Evolutionary conservation across 305 asterid genomes (phyloP).

Genomic region (Fraxinus albicans): DNA sequence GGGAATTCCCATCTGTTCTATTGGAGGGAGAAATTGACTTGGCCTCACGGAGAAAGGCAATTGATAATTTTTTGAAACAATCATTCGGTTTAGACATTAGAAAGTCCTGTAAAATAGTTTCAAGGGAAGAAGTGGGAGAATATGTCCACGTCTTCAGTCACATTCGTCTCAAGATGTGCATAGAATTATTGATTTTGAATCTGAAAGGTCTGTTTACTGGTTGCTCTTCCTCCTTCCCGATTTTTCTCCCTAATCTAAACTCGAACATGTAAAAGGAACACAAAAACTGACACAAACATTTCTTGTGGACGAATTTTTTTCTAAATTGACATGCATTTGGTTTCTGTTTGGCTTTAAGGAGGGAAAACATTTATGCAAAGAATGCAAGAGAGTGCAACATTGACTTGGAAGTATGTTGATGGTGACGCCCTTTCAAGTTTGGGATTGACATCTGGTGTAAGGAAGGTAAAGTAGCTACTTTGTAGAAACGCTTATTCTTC

Average conservation of each 20-base stretch:
- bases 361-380: slow-evolving; percentile 31
- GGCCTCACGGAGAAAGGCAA: slow-evolving; percentile 59
- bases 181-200: slow-evolving; percentile 67
- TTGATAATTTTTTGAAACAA: slow-evolving; percentile 57
- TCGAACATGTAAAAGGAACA: neutral
- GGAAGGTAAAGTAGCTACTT: slow-evolving; percentile 60
- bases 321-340: slow-evolving; percentile 22
- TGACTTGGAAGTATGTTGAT: slow-evolving; percentile 74
- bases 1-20: slow-evolving; percentile 96
- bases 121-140: slow-evolving; percentile 85
- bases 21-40: slow-evolving; percentile 66
- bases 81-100: slow-evolving; percentile 57
- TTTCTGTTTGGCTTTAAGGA: slow-evolving; percentile 46
- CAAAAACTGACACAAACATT: neutral
- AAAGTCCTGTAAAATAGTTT: slow-evolving; percentile 53
- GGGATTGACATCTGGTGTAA: slow-evolving; percentile 95
- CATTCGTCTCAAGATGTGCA: slow-evolving; percentile 87
- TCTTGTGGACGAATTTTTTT: slow-evolving; percentile 10
- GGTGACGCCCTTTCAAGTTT: slow-evolving; percentile 55
- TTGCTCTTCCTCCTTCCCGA: slow-evolving; percentile 7
- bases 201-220: slow-evolving; percentile 47
- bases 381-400: slow-evolving; percentile 33
- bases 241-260: neutral
- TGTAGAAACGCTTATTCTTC: neutral
- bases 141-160: slow-evolving; percentile 78